Evolutionary conservation across 1,139 yeast genomes (phyloP), one percentile per base, ranked within the genome.

Genomic region (Blastobotrys petasosporus): DNA sequence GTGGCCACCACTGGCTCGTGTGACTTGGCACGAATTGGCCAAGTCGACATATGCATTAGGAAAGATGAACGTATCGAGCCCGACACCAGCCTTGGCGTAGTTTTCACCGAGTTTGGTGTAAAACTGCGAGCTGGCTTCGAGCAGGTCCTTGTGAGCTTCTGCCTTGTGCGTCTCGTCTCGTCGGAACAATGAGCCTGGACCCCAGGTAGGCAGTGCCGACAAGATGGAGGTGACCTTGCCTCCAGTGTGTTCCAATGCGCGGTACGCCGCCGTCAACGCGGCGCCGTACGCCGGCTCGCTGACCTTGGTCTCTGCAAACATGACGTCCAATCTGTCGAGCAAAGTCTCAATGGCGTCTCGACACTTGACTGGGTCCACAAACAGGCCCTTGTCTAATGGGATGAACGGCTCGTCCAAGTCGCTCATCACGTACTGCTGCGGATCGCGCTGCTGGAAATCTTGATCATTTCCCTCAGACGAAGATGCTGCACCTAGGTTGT

Each of bases 321-420:
- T 60, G 29, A 67, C 67, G 51, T 82, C 86, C 46, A 92, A 70
- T 44, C 77, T 71, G 50, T 75, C 75, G 49, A 94, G 73, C 1
- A 92, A 79, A 49, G 76, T 80, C 43, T 83, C 85, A 46, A 92
- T 80, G 10, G 78, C 77, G 39, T 65, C 61, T 50, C 80, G 70
- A 20, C 87, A 76, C 50, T 80, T 86, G 6, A 68, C 69, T 0
- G 95, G 88, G 54, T 84, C 88, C 6, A 79, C 95, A 66, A 88
- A 88, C 33, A 90, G 65, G 0, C 97, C 97, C 1, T 75, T 76
- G 52, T 70, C 69, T 51, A 90, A 73, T 2, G 99, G 99, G 23
- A 90, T 71, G 57, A 88, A 87, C 2, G 90, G 85, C 50, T 86
- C 94, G 10, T 78, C 81, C 36, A 86, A 64, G 58, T 92, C 97